Conservation (phyloP, 192 early-diverging fungal genomes). For the Gryganskiella cystojenkinii region DNA sequence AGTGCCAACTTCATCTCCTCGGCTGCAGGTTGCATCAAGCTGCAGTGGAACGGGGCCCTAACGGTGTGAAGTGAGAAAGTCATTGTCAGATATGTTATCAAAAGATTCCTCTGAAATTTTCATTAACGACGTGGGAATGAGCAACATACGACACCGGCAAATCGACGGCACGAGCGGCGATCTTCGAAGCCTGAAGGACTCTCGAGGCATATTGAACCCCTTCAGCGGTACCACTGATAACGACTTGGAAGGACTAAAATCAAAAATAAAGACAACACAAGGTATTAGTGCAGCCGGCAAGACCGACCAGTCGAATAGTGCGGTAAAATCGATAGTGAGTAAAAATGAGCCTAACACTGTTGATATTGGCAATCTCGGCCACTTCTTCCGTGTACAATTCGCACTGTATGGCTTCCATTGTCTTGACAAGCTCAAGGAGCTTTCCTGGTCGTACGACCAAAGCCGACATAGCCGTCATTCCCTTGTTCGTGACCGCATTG, state of each 20-base stretch:
- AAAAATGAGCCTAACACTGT: conserved; percentile 47
- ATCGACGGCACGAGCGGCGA: conserved; percentile 88
- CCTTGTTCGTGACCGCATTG: conserved; percentile 71
- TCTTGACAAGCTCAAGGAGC: conserved; percentile 74
- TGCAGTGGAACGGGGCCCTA: conserved; percentile 93
- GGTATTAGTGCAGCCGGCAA: conserved; percentile 21
- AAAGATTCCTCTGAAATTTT: no score
- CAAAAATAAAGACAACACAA: background rate
- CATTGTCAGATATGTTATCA: no score
- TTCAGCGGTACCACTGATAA: conserved; percentile 87
- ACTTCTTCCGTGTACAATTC: conserved; percentile 75
- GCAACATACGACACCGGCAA: conserved; percentile 80
- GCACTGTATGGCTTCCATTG: conserved; percentile 72
- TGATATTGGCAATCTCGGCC: conserved; percentile 76
- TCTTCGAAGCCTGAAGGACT: conserved; percentile 80
- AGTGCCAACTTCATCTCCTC: conserved; percentile 78
- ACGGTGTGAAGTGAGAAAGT: no score
- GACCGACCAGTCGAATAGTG: conserved; percentile 88
- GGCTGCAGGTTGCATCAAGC: conserved; percentile 89
- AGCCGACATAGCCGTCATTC: conserved; percentile 88
- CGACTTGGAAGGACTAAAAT: conserved; percentile 78
- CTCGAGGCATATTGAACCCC: conserved; percentile 89
- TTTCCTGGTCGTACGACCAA: conserved; percentile 81
- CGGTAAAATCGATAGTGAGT: no score
- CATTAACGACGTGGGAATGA: no score